phyloP scores from a whole-genome alignment of 2,329 filamentous ascomycete genomes.

The Fusarium phyllophilum region DNA sequence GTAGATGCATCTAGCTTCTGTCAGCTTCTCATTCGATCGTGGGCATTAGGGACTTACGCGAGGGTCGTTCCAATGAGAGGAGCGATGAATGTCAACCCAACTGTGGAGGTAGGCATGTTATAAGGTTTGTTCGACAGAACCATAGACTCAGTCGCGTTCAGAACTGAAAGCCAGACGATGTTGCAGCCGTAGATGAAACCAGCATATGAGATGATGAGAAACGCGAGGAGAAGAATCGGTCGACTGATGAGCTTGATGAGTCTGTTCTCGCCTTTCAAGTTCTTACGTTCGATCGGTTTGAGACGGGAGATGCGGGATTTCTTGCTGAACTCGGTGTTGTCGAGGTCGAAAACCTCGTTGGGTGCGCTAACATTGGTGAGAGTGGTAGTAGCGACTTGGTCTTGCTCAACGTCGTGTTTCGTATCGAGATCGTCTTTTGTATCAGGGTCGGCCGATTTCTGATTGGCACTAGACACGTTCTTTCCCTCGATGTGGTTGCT shows the following conservation, averaged over 20 bases:
- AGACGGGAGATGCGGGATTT: background rate
- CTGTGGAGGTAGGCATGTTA: background rate
- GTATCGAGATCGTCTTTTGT: background rate
- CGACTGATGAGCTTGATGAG: background rate
- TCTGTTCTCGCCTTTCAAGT: background rate
- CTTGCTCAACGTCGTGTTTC: background rate
- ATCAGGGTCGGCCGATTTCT: rapidly evolving
- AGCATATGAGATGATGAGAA: background rate
- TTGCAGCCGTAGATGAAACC: background rate
- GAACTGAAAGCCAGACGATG: background rate
- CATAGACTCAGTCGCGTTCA: background rate
- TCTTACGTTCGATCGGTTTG: background rate
- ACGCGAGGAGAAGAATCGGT: background rate
- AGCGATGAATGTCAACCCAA: background rate
- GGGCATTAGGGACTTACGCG: background rate
- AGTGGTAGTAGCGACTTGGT: background rate
- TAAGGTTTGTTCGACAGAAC: background rate
- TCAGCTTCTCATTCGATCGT: background rate
- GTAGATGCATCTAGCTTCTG: background rate
- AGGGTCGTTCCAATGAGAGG: background rate
- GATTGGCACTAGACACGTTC: rapidly evolving
- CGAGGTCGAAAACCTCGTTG: rapidly evolving
- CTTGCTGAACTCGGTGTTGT: background rate
- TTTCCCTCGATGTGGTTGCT: background rate
- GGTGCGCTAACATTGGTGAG: background rate